Conservation (phyloP, 2,329 filamentous ascomycete genomes). For the Hansfordia pulvinata region DNA sequence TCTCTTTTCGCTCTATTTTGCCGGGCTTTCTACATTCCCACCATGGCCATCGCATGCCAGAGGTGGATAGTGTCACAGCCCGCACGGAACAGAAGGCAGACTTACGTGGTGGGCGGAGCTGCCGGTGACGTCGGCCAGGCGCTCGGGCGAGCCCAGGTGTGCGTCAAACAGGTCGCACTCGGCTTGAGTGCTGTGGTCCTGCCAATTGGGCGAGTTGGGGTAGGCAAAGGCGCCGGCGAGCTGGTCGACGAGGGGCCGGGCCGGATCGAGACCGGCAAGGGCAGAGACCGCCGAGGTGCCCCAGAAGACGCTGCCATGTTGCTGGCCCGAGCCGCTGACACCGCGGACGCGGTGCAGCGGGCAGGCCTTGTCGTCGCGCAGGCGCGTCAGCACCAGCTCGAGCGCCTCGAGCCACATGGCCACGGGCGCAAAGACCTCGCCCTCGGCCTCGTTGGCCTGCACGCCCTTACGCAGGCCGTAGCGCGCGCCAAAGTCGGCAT, state of each 20-base stretch:
- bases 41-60: too few species aligned
- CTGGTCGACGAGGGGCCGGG: conserved; percentile 56
- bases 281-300: conserved; percentile 51
- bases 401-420: conserved; percentile 90
- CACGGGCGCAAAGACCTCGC: conserved; percentile 86
- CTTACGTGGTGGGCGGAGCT: conserved; percentile 89
- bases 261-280: conserved; percentile 45
- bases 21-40: too few species aligned
- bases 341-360: conserved; percentile 66
- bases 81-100: conserved; percentile 3
- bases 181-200: conserved; percentile 85
- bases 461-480: conserved; percentile 86
- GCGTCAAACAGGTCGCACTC: conserved; percentile 85
- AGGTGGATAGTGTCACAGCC: neutral
- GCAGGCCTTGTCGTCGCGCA: conserved; percentile 50
- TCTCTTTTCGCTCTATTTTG: too few species aligned
- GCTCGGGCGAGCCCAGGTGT: conserved; percentile 49
- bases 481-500: conserved; percentile 59
- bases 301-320: conserved; percentile 98
- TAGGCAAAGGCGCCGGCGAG: conserved; percentile 64
- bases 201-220: conserved; percentile 90
- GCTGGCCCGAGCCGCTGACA: conserved; percentile 85
- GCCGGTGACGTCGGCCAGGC: conserved; percentile 68
- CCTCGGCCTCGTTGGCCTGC: conserved; percentile 63
- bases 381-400: conserved; percentile 65